Base-by-base conservation (phyloP, 306 rosid species). In the Quercus variabilis region DNA sequence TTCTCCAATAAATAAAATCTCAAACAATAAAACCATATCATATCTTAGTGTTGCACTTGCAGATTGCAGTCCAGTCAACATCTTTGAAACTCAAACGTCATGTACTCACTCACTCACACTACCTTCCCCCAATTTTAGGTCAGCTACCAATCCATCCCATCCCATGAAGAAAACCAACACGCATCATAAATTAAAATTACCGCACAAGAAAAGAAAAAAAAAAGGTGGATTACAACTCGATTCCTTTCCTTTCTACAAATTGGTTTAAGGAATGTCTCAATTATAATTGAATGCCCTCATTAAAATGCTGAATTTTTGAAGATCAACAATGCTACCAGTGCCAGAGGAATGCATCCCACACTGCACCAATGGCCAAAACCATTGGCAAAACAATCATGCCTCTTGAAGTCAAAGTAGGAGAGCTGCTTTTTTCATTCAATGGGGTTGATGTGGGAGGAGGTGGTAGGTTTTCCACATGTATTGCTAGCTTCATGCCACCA, bases 401-500 rank as follows among this genome's bases (percentile, higher is more conserved):
- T 21, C 76, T 67, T 68, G 82, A 71, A 28, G 81, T 78, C 23
- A 80, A 78, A 20, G 76, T 18, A 1, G 87, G 74, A 68, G 87
- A 86, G 3, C 55, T 63, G 62, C 75, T 79, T 79, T 69, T 85
- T 15, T 77, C 81, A n/a, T 56, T 26, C 19, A 79, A 0, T 1
- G 96, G 97, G 2, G 86, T 33, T 28, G 85, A 76, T 2, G 71
- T 25, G 20, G 99, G 92, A 17, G 98, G 94, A 4, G 98, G 97
- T 33, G 97, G 99, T 12, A 4, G 75, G 49, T 89, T 90, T 74
- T 90, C 92, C 13, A 95, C 99, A 33, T 17, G 81, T 71, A 95
- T 4, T 3, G 96, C 90, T 3, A 95, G 0, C 86, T 95, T 95
- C 99, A 95, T 90, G 74, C 99, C 99, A 7, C 97, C 81, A 55